phyloP scores from a whole-genome alignment of 306 rosid genomes.

The Dicorynia guianensis region DNA sequence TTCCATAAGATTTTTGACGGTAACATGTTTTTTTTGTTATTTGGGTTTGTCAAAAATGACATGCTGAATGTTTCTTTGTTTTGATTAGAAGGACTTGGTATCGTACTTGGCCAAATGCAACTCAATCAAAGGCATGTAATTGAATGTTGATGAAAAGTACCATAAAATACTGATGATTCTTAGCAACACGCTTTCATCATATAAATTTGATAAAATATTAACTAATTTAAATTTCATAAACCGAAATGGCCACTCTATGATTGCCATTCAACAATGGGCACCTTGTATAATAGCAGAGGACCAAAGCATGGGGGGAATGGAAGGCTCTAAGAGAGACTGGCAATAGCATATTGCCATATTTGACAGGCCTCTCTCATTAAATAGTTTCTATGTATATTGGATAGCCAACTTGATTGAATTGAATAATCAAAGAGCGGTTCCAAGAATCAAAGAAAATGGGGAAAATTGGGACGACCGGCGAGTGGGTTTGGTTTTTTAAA shows the following conservation, averaged over 20 bases:
- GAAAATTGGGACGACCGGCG: slow-evolving; percentile 33
- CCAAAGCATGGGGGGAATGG: not conserved
- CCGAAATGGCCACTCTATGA: not conserved
- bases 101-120: not conserved
- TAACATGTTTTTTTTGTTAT: slow-evolving; percentile 8
- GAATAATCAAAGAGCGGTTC: slow-evolving; percentile 28
- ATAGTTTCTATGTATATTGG: not conserved
- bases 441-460: not conserved
- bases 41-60: slow-evolving; percentile 47
- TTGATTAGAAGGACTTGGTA: not conserved
- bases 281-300: not conserved
- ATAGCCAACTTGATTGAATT: slow-evolving; percentile 25
- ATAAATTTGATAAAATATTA: not conserved
- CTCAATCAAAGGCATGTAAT: not conserved
- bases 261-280: not conserved
- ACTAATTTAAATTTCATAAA: not conserved
- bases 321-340: no score
- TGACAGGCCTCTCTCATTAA: not conserved
- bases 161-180: not conserved
- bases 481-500: slow-evolving; percentile 18
- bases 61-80: slow-evolving; percentile 31
- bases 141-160: not conserved
- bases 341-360: not conserved
- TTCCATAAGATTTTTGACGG: slow-evolving; percentile 22
- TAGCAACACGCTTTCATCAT: not conserved